phyloP scores from a whole-genome alignment of 495 filamentous ascomycete genomes.

The Penicillium antarcticum region DNA sequence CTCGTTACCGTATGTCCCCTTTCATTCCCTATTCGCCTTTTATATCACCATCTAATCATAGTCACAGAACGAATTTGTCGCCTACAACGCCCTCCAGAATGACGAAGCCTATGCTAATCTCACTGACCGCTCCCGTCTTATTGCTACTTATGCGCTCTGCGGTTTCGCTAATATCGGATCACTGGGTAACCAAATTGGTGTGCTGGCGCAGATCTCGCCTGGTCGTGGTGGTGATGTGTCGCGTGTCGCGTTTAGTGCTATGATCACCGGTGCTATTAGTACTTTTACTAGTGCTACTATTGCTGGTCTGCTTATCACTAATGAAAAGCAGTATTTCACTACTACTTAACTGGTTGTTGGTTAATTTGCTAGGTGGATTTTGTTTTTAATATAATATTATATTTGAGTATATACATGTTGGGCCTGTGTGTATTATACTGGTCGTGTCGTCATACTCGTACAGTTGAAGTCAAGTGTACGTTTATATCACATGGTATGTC shows the following conservation, averaged over 20 bases:
- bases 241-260: slow-evolving; percentile 69
- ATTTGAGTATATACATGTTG: too few species aligned
- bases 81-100: slow-evolving; percentile 51
- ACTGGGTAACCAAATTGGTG: slow-evolving; percentile 82
- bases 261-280: slow-evolving; percentile 73
- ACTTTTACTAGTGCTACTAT: slow-evolving; percentile 80
- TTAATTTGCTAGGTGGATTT: too few species aligned
- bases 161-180: slow-evolving; percentile 80
- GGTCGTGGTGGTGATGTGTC: slow-evolving; percentile 70
- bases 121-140: slow-evolving; percentile 65
- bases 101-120: slow-evolving; percentile 48
- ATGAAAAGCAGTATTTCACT: slow-evolving; percentile 40
- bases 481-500: too few species aligned
- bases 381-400: too few species aligned
- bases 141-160: slow-evolving; percentile 70
- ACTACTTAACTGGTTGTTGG: neutral
- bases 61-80: slow-evolving; percentile 61
- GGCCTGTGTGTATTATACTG: too few species aligned
- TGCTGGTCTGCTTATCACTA: slow-evolving; percentile 69
- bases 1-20: slow-evolving; percentile 56
- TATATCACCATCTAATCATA: neutral
- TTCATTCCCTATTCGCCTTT: neutral
- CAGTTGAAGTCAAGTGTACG: too few species aligned
- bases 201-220: slow-evolving; percentile 77
- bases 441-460: too few species aligned